Evolutionary conservation across 805 yeast genomes (phyloP).

Genomic region (Candida montana): DNA sequence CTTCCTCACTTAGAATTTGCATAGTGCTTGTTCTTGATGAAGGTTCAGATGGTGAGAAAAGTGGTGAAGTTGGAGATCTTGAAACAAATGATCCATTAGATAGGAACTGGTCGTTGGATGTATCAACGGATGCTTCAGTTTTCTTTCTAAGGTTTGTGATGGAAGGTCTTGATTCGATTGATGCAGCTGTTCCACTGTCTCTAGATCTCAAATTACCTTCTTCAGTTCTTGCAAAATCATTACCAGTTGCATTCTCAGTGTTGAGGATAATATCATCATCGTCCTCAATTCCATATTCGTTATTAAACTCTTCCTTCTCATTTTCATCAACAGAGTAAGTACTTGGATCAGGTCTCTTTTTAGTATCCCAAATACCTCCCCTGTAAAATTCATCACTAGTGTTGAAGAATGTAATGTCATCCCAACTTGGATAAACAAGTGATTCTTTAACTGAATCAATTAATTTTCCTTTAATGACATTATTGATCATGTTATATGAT

Average conservation of each 20-base stretch:
- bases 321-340: slow-evolving; percentile 6
- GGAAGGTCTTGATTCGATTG: slow-evolving; percentile 7
- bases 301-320: slow-evolving; percentile 6
- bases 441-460: slow-evolving; percentile 76
- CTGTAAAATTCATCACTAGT: slow-evolving; percentile 67
- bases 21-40: slow-evolving; percentile 9
- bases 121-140: slow-evolving; percentile 19
- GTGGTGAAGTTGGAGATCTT: slow-evolving; percentile 3
- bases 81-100: slow-evolving; percentile 25
- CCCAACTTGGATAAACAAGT: slow-evolving; percentile 83
- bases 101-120: slow-evolving; percentile 26
- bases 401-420: slow-evolving; percentile 69
- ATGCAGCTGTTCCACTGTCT: not conserved
- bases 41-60: not conserved
- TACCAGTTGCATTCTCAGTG: slow-evolving; percentile 4
- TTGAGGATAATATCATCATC: slow-evolving; percentile 4
- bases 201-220: slow-evolving; percentile 17
- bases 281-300: slow-evolving; percentile 8
- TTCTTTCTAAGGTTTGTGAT: slow-evolving; percentile 12
- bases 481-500: slow-evolving; percentile 73
- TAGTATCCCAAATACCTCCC: slow-evolving; percentile 88
- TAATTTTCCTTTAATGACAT: slow-evolving; percentile 70
- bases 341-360: slow-evolving; percentile 17
- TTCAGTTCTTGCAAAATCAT: slow-evolving; percentile 3
- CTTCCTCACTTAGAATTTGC: slow-evolving; percentile 21